A percentile compares a stretch with the other conserved stretches of the same genome.
These are phyloP conservation scores for Ascochyta rabiei DNA, from an alignment of 2,329 filamentous ascomycete species.

Conservation along the genomic window DNA sequence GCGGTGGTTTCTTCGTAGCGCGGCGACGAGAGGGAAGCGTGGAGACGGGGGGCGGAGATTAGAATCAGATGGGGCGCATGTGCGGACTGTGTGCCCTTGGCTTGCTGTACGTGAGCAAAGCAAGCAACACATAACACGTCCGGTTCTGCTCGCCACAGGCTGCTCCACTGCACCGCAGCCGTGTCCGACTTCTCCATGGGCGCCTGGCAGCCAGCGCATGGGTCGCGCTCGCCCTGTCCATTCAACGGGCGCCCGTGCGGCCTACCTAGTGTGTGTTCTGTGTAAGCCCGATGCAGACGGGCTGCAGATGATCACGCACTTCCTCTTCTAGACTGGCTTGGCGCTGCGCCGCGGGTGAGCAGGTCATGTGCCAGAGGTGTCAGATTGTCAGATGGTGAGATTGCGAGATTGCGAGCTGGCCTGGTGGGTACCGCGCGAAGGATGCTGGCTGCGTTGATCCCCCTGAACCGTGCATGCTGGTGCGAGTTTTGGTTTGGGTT, in stretches of 20 bases:
- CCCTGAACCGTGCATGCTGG: conserved; percentile 6
- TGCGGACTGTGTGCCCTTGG: too few relatives aligned
- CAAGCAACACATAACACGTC: too few relatives aligned
- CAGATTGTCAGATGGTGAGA: not conserved
- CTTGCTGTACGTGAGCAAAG: too few relatives aligned
- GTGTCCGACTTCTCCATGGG: too few relatives aligned
- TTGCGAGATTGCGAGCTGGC: conserved; percentile 8
- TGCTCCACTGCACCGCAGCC: too few relatives aligned
- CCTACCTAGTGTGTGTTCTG: not conserved
- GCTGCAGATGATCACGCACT: conserved; percentile 11
- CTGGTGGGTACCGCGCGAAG: conserved; percentile 3
- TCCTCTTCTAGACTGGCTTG: conserved; percentile 28
- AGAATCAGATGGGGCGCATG: too few relatives aligned
- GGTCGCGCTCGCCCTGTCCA: not conserved
- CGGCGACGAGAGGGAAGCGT: too few relatives aligned
- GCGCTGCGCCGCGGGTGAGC: conserved; percentile 9
- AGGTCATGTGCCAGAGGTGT: not conserved
- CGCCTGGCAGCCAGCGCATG: not conserved
- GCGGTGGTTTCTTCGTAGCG: too few relatives aligned
- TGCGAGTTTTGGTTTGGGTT: not conserved
- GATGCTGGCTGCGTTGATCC: conserved; percentile 11
- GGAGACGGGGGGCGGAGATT: too few relatives aligned
- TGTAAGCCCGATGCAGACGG: conserved; percentile 1
- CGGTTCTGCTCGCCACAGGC: too few relatives aligned
- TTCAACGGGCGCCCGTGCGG: not conserved